Evolutionary conservation across 106 monocot genomes (phyloP).

Genomic region (Apostasia ramifera): DNA sequence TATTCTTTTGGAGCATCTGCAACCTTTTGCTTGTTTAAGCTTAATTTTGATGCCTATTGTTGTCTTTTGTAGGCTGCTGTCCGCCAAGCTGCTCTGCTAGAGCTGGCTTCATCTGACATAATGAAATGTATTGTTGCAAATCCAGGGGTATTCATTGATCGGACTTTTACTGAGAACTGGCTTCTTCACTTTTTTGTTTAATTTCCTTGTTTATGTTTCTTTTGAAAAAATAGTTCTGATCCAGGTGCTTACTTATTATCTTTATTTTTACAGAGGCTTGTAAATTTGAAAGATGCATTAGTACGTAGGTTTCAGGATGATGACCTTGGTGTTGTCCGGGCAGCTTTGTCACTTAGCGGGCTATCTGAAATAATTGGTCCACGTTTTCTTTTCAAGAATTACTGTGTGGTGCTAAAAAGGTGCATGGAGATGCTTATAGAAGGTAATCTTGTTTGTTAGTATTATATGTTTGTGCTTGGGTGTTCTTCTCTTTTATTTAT

Average conservation of each 20-base stretch:
- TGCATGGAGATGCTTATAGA: slow-evolving; percentile 40
- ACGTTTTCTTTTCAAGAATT: slow-evolving; percentile 40
- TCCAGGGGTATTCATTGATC: slow-evolving; percentile 29
- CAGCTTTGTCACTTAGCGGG: slow-evolving; percentile 66
- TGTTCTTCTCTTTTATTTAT: not conserved
- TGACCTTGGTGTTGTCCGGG: slow-evolving; percentile 73
- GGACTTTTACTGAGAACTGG: slow-evolving; percentile 1
- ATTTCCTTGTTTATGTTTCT: not conserved
- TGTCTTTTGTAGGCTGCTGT: slow-evolving; percentile 41
- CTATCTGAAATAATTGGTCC: slow-evolving; percentile 34
- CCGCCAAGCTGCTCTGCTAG: slow-evolving; percentile 54
- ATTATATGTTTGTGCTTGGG: not conserved
- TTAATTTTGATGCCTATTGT: not conserved
- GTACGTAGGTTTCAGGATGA: slow-evolving; percentile 60
- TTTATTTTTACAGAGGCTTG: slow-evolving; percentile 42
- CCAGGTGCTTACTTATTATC: not conserved
- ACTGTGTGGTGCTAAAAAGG: slow-evolving; percentile 48
- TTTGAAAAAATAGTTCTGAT: not conserved
- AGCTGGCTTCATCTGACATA: slow-evolving; percentile 42
- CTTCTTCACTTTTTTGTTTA: not conserved
- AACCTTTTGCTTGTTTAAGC: not conserved
- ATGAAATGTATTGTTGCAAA: slow-evolving; percentile 27
- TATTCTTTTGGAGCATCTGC: not conserved
- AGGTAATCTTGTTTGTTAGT: slow-evolving; percentile 27
- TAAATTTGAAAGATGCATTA: slow-evolving; percentile 52